Percentiles rank a stretch among this genome's conserved stretches.
These are phyloP conservation scores for Phytophthora capsici DNA, from an alignment of 352 stramenopile species.

Conservation along the genomic window DNA sequence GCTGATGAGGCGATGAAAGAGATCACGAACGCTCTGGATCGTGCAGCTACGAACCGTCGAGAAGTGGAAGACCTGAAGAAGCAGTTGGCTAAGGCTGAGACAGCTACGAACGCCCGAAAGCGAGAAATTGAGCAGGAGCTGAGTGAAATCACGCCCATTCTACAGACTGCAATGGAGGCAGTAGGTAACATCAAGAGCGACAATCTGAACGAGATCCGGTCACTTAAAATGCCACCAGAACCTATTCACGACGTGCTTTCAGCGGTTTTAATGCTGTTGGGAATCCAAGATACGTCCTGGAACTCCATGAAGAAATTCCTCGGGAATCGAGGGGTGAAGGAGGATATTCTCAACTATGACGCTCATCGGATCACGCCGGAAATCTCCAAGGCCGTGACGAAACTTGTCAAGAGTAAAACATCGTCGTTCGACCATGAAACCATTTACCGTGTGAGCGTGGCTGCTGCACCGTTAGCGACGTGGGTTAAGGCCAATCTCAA, in stretches of 20 bases:
- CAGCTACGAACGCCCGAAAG: conserved; percentile 91
- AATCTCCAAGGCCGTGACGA: conserved; percentile 91
- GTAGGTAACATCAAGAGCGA: conserved; percentile 96
- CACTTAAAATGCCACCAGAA: conserved; percentile 95
- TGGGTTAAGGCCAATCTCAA: conserved; percentile 97
- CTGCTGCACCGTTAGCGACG: conserved; percentile 92
- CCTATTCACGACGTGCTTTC: conserved; percentile 95
- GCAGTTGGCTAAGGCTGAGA: conserved; percentile 88
- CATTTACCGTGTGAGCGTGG: conserved; percentile 95
- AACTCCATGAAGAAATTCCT: conserved; percentile 98
- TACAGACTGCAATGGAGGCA: conserved; percentile 92
- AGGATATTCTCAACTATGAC: conserved; percentile 97
- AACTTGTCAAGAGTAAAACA: conserved; percentile 93
- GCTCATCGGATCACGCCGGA: conserved; percentile 91
- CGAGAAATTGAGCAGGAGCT: conserved; percentile 94
- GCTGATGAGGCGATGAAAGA: conserved; percentile 95
- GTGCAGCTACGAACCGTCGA: conserved; percentile 85
- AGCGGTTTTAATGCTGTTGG: conserved; percentile 95
- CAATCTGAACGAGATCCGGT: conserved; percentile 96
- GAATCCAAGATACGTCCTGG: conserved; percentile 96
- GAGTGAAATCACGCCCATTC: conserved; percentile 90
- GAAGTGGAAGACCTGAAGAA: conserved; percentile 94
- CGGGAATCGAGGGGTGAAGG: conserved; percentile 94
- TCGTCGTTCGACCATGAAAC: conserved; percentile 94
- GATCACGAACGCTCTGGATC: conserved; percentile 94